Conservation (phyloP, 2,329 filamentous ascomycete species). For the Ceratocystis variospora region DNA sequence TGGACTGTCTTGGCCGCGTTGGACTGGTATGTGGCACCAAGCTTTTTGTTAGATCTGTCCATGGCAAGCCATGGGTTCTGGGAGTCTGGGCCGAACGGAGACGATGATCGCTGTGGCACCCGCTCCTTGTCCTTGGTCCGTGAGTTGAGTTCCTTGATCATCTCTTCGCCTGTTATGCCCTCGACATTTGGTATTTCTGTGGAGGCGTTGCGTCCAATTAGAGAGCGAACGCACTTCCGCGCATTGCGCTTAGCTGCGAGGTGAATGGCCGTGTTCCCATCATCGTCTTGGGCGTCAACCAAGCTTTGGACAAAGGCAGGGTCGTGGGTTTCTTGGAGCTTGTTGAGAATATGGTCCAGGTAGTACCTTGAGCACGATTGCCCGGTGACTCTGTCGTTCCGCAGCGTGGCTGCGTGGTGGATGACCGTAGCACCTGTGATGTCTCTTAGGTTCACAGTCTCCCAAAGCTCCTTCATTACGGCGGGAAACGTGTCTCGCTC, state of each 20-base stretch:
- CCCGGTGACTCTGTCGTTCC: conserved; percentile 65
- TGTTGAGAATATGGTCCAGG: conserved; percentile 78
- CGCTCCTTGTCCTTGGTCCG: conserved; percentile 47
- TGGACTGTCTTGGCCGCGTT: conserved; percentile 57
- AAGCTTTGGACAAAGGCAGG: conserved; percentile 63
- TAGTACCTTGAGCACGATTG: conserved; percentile 87
- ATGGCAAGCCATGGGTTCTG: conserved; percentile 31
- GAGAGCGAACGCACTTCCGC: conserved; percentile 72
- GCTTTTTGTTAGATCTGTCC: conserved; percentile 27
- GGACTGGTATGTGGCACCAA: conserved; percentile 38
- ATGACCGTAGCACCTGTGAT: conserved; percentile 76
- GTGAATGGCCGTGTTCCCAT: conserved; percentile 76
- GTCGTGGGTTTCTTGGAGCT: conserved; percentile 63
- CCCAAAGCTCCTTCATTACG: conserved; percentile 69
- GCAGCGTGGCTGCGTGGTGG: conserved; percentile 84
- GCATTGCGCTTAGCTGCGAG: conserved; percentile 68
- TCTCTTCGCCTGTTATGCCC: conserved; percentile 69
- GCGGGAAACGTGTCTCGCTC: conserved; percentile 83
- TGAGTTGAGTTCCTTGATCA: conserved; percentile 64
- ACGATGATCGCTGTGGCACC: conserved; percentile 62
- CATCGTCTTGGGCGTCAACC: conserved; percentile 67
- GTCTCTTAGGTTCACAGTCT: conserved; percentile 68
- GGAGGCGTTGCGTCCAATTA: conserved; percentile 65
- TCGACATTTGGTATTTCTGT: conserved; percentile 71
- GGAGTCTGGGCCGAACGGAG: conserved; percentile 49